Evolutionary conservation across 2,329 filamentous ascomycete species (phyloP), one percentile per base, ranked within the genome.

Genomic region (Xylariaceae sp.): DNA sequence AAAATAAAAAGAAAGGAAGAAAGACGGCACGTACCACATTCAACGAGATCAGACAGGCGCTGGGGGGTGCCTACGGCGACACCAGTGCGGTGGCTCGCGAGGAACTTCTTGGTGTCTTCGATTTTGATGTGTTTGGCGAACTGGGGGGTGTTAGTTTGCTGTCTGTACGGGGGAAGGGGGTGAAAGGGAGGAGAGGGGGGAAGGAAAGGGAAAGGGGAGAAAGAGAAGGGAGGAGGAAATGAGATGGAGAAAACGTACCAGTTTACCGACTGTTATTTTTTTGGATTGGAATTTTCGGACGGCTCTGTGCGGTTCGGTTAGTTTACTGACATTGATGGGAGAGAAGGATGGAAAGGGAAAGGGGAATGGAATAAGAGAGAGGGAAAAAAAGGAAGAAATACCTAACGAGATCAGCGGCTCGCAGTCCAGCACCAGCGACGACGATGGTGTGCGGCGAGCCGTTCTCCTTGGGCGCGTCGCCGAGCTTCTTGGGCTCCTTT

Each of bases 71-170:
- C 94, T 11, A 97, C 90, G 2, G 89, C 92, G 64, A 97, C 89
- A 34, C 91, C 90, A 10, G 92, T 90, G 62, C 87, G 87, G 65
- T 76, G 79, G 56, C 76, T 80, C 68, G 88, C 82, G 48, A 96
- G 84, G 71, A 89, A 89, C 60, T 88, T 81, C 55, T 92, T 85
- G 39, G 92, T 89, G 68, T 97, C 93, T 56, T 90, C 84, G 9
- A 99, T 76, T 76, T 99, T 99, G 78, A 99, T 96, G 73, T 99
- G 94, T 74, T 99, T 99, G 37, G 94, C 93, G 74, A 99, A 99
- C 71, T 84, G 56, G 2, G 37, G 8, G 3, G 6, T 23, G 53
- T 71, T 58, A 70, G 65, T 11, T 4, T 44, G 8, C 9, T n/a
- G 6, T 10, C 18, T 1, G 3, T 34, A 11, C 44, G n/a, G 44